Percentiles rank a stretch among this genome's conserved stretches.
Evolutionary conservation across 768 basidiomycete species (phyloP).

Genomic region (Candolleomyces efflorescens): DNA sequence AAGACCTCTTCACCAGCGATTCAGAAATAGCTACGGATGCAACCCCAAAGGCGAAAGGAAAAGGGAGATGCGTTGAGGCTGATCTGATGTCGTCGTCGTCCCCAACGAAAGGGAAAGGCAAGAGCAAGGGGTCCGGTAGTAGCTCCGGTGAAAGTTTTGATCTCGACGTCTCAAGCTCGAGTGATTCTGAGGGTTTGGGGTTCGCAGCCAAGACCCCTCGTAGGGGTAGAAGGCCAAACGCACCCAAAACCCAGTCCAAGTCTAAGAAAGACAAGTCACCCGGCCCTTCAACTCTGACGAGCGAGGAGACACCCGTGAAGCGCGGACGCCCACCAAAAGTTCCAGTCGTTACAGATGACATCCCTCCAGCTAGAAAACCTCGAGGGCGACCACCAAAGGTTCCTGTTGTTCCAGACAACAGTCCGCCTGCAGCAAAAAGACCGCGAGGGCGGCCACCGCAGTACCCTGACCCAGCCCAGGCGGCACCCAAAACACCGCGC

Average conservation of each 20-base stretch:
- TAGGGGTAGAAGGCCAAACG: too few relatives aligned
- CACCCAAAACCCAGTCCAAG: too few relatives aligned
- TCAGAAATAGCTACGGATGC: neutral
- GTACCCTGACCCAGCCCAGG: neutral
- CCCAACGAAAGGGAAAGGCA: neutral
- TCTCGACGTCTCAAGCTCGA: neutral
- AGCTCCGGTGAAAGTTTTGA: neutral
- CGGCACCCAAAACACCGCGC: neutral
- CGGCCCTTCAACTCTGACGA: too few relatives aligned
- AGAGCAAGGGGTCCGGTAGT: neutral
- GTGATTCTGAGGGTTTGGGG: neutral
- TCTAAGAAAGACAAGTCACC: too few relatives aligned
- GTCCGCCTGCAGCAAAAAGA: too few relatives aligned
- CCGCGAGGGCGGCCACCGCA: neutral
- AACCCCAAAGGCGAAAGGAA: neutral
- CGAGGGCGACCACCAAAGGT: neutral
- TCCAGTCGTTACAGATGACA: neutral
- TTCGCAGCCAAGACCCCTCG: too few relatives aligned
- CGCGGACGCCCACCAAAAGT: neutral
- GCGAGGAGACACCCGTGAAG: neutral
- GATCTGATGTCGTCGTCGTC: neutral
- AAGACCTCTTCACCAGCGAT: neutral
- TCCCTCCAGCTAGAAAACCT: neutral
- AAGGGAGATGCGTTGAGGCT: neutral
- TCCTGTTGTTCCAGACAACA: neutral